Percentiles rank a stretch among this genome's conserved stretches.
phyloP scores from a whole-genome alignment of 805 yeast species.

The Monosporozyma siamensis region DNA sequence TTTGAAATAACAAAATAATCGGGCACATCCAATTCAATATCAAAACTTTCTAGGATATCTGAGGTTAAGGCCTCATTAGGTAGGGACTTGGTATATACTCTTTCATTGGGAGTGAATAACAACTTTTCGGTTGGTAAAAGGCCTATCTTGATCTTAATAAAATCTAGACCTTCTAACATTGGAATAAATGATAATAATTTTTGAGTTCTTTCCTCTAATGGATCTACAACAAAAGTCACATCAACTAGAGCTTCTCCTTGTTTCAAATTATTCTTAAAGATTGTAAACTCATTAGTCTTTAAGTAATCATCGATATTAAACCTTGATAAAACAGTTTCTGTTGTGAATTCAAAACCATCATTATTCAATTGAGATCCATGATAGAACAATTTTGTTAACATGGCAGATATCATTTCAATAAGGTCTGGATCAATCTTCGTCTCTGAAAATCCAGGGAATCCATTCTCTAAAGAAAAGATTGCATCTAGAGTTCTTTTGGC shows the following conservation, averaged over 20 bases:
- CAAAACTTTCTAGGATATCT: slow-evolving; percentile 18
- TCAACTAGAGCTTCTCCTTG: slow-evolving; percentile 36
- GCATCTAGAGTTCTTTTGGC: slow-evolving; percentile 35
- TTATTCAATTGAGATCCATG: slow-evolving; percentile 17
- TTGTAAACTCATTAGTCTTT: slow-evolving; percentile 11
- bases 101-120: slow-evolving; percentile 39
- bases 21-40: slow-evolving; percentile 20
- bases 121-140: slow-evolving; percentile 47
- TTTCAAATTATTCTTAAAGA: slow-evolving; percentile 21
- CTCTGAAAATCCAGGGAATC: slow-evolving; percentile 13
- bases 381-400: slow-evolving; percentile 38
- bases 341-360: slow-evolving; percentile 34
- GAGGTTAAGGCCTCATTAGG: slow-evolving; percentile 30
- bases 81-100: slow-evolving; percentile 38
- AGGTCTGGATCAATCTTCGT: slow-evolving; percentile 31
- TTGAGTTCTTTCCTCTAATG: slow-evolving; percentile 62
- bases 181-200: slow-evolving; percentile 41
- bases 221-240: slow-evolving; percentile 57
- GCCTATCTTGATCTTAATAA: slow-evolving; percentile 44
- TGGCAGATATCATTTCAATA: slow-evolving; percentile 39
- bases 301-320: slow-evolving; percentile 33
- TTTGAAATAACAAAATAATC: slow-evolving; percentile 17
- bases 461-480: slow-evolving; percentile 19
- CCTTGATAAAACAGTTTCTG: slow-evolving; percentile 37
- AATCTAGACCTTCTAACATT: slow-evolving; percentile 37